A percentile compares a stretch with the other conserved stretches of the same genome.
phyloP scores from a whole-genome alignment of 169 alveolate genomes.

The Babesia ovis region DNA sequence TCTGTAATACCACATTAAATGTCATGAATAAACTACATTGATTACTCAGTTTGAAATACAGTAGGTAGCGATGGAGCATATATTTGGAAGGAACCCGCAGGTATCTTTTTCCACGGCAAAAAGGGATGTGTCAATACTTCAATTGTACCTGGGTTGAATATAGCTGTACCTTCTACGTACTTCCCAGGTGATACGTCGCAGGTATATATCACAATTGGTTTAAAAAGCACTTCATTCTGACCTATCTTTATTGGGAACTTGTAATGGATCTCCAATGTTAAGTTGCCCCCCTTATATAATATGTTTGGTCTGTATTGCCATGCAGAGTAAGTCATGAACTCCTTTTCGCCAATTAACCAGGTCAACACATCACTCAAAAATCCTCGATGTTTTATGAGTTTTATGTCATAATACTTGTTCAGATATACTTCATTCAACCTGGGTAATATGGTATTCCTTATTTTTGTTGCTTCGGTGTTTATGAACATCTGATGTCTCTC shows the following conservation, averaged over 20 bases:
- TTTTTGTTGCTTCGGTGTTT: conserved; percentile 11
- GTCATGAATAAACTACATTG: background rate
- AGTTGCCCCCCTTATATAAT: conserved; percentile 36
- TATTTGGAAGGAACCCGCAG: conserved; percentile 30
- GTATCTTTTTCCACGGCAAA: conserved; percentile 38
- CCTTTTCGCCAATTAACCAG: conserved; percentile 13
- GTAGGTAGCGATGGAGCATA: conserved; percentile 26
- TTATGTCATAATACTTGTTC: conserved; percentile 25
- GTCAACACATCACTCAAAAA: conserved; percentile 10
- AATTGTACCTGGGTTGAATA: conserved; percentile 27
- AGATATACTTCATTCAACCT: conserved; percentile 15
- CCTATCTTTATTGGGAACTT: conserved; percentile 28
- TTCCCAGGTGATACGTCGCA: conserved; percentile 34
- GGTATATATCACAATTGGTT: conserved; percentile 46
- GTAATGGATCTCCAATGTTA: conserved; percentile 52
- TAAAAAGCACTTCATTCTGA: conserved; percentile 6
- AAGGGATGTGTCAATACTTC: conserved; percentile 43
- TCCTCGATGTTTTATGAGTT: conserved; percentile 9
- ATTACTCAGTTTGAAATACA: too few species aligned
- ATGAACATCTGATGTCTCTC: background rate
- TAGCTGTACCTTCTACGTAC: conserved; percentile 29
- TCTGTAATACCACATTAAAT: too few species aligned
- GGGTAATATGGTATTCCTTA: conserved; percentile 5
- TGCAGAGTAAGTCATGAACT: conserved; percentile 38
- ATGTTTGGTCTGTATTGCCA: conserved; percentile 55